phyloP scores from a whole-genome alignment of 2,329 filamentous ascomycete species.

The Diaporthe humulicola region DNA sequence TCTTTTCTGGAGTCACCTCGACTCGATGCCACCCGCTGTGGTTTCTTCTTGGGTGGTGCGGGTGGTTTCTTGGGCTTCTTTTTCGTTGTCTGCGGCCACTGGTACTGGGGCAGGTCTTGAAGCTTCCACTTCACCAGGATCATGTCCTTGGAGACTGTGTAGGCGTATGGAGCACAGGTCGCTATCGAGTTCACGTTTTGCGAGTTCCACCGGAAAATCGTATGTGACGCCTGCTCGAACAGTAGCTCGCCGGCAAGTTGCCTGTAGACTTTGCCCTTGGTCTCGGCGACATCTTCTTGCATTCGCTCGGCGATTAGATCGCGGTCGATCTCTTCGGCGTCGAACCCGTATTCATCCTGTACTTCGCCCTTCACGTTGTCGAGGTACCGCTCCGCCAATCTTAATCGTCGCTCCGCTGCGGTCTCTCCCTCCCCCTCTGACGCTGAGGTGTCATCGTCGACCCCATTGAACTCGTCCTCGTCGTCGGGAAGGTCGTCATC shows the following conservation, averaged over 20 bases:
- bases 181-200: constrained; percentile 85
- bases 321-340: constrained; percentile 92
- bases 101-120: constrained; percentile 72
- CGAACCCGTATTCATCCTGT: constrained; percentile 83
- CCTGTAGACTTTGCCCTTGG: constrained; percentile 90
- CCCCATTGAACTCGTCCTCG: constrained; percentile 45
- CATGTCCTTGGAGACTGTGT: constrained; percentile 89
- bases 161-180: constrained; percentile 82
- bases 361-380: constrained; percentile 89
- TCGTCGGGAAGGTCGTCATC: constrained; percentile 64
- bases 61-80: constrained; percentile 70
- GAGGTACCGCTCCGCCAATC: constrained; percentile 92
- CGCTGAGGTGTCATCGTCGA: constrained; percentile 72
- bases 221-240: constrained; percentile 75
- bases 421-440: constrained; percentile 87
- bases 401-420: constrained; percentile 86
- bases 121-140: constrained; percentile 91
- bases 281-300: constrained; percentile 92
- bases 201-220: constrained; percentile 83
- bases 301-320: constrained; percentile 92
- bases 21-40: constrained; percentile 72
- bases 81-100: constrained; percentile 70
- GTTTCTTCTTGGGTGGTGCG: constrained; percentile 71
- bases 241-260: constrained; percentile 81
- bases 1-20: constrained; percentile 73